A percentile compares a stretch with the other conserved stretches of the same genome.
Evolutionary conservation across 805 yeast species (phyloP).

Genomic region (Saccharomycopsis selenospora): DNA sequence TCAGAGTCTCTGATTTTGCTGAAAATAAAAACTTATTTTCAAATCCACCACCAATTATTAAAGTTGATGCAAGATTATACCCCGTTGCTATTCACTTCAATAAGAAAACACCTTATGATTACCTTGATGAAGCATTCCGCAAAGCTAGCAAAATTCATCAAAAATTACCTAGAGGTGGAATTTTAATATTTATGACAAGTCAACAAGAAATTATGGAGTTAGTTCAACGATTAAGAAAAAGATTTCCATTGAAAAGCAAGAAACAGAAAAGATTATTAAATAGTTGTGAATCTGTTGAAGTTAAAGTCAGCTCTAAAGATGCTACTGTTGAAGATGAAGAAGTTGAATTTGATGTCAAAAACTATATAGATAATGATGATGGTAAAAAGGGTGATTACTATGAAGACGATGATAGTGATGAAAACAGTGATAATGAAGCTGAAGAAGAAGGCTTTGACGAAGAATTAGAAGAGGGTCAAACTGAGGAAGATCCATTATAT

Average conservation of each 20-base stretch:
- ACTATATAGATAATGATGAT: constrained; percentile 27
- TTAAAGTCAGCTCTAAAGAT: constrained; percentile 42
- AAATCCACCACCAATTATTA: constrained; percentile 76
- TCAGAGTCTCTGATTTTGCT: constrained; percentile 87
- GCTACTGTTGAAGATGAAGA: constrained; percentile 51
- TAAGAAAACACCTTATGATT: constrained; percentile 67
- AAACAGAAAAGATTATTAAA: constrained; percentile 37
- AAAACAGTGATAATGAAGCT: constrained; percentile 37
- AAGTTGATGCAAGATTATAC: constrained; percentile 87
- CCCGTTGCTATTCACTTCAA: constrained; percentile 92
- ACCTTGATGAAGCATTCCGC: constrained; percentile 76
- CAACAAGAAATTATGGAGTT: constrained; percentile 81
- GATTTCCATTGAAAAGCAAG: constrained; percentile 45
- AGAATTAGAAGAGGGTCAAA: constrained; percentile 59
- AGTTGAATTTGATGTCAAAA: constrained; percentile 28
- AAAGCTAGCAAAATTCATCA: constrained; percentile 85
- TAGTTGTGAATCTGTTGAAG: constrained; percentile 22
- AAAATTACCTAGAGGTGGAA: constrained; percentile 88
- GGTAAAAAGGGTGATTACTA: constrained; percentile 23
- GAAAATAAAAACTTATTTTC: constrained; percentile 67
- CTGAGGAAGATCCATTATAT: constrained; percentile 70
- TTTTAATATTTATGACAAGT: constrained; percentile 86
- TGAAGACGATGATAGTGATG: constrained; percentile 32
- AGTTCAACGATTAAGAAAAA: constrained; percentile 59
- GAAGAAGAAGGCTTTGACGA: constrained; percentile 64